These are phyloP conservation scores for Pisolithus tinctorius DNA, from an alignment of 768 basidiomycete species.

Conservation along the genomic window DNA sequence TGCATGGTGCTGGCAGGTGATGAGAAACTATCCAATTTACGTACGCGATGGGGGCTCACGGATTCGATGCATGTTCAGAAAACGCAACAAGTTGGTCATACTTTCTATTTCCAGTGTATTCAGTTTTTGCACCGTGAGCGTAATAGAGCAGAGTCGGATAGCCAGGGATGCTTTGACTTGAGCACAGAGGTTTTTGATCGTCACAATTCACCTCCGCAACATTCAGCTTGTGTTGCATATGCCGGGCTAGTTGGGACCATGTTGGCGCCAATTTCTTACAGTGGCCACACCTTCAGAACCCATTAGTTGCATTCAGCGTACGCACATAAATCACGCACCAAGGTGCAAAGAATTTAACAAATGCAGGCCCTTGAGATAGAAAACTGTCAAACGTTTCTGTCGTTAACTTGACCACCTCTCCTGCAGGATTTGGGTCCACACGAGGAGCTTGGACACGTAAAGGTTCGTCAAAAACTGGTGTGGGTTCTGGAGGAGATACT, in stretches of 20 bases:
- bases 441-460: conserved; percentile 12
- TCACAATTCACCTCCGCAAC: conserved; percentile 92
- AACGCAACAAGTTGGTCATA: conserved; percentile 68
- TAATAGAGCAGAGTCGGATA: conserved; percentile 83
- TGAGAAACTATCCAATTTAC: not conserved
- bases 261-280: conserved; percentile 89
- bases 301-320: not conserved
- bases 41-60: conserved; percentile 40
- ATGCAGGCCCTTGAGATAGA: conserved; percentile 42
- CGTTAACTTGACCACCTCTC: conserved; percentile 18
- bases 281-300: conserved; percentile 67
- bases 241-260: conserved; percentile 69
- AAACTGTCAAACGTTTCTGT: conserved; percentile 33
- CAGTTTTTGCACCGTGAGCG: conserved; percentile 50
- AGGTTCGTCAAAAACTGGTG: conserved; percentile 2
- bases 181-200: conserved; percentile 59
- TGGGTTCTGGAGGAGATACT: not conserved
- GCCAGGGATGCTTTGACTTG: conserved; percentile 57
- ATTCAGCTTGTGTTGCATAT: conserved; percentile 64
- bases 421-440: conserved; percentile 16
- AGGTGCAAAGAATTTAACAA: conserved; percentile 86
- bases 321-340: conserved; percentile 44
- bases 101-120: conserved; percentile 70
- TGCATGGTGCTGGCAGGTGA: conserved; percentile 29
- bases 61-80: conserved; percentile 63